Base-by-base conservation (phyloP, 2,329 filamentous ascomycete genomes). In the Blastomyces gilchristii region DNA sequence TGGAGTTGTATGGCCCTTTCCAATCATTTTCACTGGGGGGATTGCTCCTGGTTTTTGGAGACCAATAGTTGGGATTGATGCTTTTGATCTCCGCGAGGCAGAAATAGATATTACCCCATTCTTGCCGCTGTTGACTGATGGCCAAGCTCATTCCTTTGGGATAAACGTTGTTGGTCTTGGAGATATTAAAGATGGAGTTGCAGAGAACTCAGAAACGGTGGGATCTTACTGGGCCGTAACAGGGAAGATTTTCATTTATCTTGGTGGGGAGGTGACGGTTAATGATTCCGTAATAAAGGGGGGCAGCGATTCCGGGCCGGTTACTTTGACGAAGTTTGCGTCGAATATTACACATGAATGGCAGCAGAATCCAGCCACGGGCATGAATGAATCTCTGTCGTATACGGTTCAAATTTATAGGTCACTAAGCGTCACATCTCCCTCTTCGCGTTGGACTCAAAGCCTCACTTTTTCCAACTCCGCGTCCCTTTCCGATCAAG, bases 71-170 rank as follows among this genome's bases (percentile, higher is more conserved):
- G 89, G 89, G 0, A 84, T 89, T 25, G 86, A 94, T 69, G 85
- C 89, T 0, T 94, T 91, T 71, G 89, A 94, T 70, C 78, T 95
- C 31, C 80, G 83, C 54, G 89, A 94, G 71, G 85, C 90, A 66
- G 88, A 94, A 71, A 89, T 95, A 65, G 90, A 95, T 70, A 85
- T 95, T 58, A 87, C 89, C 1, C 86, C 89, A 0, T 94, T 87
- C 79, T 77, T 94, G 2, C 84, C 87, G 0, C 64, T 87, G 1
- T 79, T 94, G 0, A 86, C 83, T 66, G 85, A 92, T 68, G 87
- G 85, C 0, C 68, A 77, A 1, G 67, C 79, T 7, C 89, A 93
- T 71, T 84, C 77, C 0, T 90, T 93, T 70, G 81, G 84, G 61
- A 85, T 95, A 59, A 78, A 80, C 25, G 81, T 94, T 4, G 81